These are phyloP conservation scores for Taphrina populina DNA, from an alignment of 1,139 yeast genomes.

Conservation along the genomic window DNA sequence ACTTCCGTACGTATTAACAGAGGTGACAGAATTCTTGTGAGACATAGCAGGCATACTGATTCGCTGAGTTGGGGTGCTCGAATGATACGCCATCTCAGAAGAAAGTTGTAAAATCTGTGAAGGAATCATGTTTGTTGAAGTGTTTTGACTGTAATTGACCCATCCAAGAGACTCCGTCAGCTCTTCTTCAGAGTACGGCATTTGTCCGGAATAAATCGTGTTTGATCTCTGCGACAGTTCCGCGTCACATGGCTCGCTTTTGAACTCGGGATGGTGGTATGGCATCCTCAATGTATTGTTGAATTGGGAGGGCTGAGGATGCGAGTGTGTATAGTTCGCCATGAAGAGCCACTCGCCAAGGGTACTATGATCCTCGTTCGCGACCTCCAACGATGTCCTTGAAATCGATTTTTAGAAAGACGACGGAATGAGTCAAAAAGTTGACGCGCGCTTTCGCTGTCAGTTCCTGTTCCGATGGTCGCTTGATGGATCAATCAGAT, in stretches of 20 bases:
- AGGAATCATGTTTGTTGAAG: background rate
- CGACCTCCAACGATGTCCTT: no score
- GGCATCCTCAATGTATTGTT: conserved; percentile 1
- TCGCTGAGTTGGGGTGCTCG: background rate
- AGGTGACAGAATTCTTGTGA: conserved; percentile 4
- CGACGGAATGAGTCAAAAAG: no score
- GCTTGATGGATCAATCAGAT: no score
- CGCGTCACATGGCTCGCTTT: conserved; percentile 5
- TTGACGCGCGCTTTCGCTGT: no score
- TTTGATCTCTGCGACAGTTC: background rate
- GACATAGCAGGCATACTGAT: background rate
- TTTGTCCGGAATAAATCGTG: background rate
- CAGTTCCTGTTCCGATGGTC: no score
- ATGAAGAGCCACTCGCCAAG: no score
- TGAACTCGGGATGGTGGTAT: conserved; percentile 2
- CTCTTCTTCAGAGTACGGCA: conserved; percentile 15
- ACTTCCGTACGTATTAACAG: conserved; percentile 8
- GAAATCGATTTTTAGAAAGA: no score
- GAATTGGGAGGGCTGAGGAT: conserved; percentile 2
- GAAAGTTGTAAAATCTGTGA: no score
- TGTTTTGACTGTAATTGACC: conserved; percentile 8
- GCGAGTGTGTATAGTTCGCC: background rate
- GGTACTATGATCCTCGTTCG: no score
- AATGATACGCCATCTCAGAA: background rate
- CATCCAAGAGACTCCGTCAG: conserved; percentile 29